Percentiles rank a stretch among this genome's conserved stretches.
Evolutionary conservation across 495 filamentous ascomycete species (phyloP).

Genomic region (Penicillium canariense): DNA sequence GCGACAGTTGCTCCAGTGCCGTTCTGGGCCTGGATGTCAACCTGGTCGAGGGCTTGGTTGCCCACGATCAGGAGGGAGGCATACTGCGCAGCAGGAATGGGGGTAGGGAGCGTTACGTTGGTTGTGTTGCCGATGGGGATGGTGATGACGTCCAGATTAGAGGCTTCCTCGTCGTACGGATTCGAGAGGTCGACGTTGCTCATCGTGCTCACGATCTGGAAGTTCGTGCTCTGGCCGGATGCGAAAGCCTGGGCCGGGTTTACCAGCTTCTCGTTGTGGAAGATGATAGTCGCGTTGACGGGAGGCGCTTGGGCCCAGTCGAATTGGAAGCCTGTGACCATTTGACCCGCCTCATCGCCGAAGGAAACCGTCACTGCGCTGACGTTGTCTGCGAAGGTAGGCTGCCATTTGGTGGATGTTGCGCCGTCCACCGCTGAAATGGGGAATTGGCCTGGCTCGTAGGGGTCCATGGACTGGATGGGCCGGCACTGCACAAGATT

Average conservation of each 20-base stretch:
- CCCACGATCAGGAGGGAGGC: conserved; percentile 48
- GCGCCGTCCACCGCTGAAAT: conserved; percentile 68
- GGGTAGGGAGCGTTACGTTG: conserved; percentile 35
- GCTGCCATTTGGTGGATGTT: conserved; percentile 70
- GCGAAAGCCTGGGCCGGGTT: conserved; percentile 13
- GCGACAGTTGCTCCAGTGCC: conserved; percentile 65
- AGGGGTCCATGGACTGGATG: conserved; percentile 45
- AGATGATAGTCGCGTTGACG: conserved; percentile 50
- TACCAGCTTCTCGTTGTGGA: conserved; percentile 47
- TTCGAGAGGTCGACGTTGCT: conserved; percentile 34
- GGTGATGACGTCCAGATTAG: conserved; percentile 30
- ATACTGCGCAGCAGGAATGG: conserved; percentile 37
- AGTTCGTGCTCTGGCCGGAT: conserved; percentile 6
- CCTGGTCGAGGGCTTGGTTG: conserved; percentile 43
- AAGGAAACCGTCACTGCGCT: conserved; percentile 51
- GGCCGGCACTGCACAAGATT: conserved; percentile 70
- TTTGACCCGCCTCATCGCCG: conserved; percentile 35
- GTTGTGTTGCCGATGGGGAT: conserved; percentile 49
- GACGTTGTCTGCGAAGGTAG: conserved; percentile 45
- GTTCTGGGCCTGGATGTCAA: conserved; percentile 44
- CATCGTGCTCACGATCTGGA: conserved; percentile 19
- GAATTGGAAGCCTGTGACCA: conserved; percentile 56
- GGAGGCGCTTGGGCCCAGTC: conserved; percentile 68
- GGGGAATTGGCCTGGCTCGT: conserved; percentile 69
- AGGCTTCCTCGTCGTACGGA: conserved; percentile 33